Base-by-base conservation (phyloP, 2,329 filamentous ascomycete genomes). In the Fusarium sublunatum region DNA sequence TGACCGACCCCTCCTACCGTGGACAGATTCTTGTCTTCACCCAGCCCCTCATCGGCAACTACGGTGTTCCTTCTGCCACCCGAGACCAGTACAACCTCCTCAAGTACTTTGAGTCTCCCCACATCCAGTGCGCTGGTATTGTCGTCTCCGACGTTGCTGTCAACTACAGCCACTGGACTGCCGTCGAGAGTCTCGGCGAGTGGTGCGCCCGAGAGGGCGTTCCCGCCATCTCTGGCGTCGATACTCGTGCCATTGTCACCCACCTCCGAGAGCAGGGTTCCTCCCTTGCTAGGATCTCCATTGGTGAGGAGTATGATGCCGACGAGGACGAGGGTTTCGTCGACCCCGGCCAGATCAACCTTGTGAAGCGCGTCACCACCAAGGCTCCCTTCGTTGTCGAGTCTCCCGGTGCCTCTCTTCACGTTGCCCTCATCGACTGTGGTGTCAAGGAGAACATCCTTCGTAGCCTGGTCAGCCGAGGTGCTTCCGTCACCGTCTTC, bases 371-470 rank as follows among this genome's bases (percentile, higher is more conserved):
- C 72, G 95, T 99, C 70, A 97, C 91, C 83, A 99, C 95, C 79
- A 99, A 99, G 83, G 91, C 93, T 65, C 95, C 95, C 38, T 99
- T 98, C 83, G 92, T 98, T 72, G 91, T 98, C 67, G 90, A 91
- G 76, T 93, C 93, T 47, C 86, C 88, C 29, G 86, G 90, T 68
- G 92, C 94, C 64, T 88, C 90, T 73, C 89, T 92, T 76, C 95
- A 99, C 81, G 88, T 99, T 70, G 95, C 94, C 57, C 86, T 99
- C 69, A 90, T 99, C 75, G 95, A 99, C 81, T 99, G 95, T 74
- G 95, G 95, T 83, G 95, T 98, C 70, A 99, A 99, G 87, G 95
- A 99, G 86, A 99, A 99, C 83, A 99, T 99, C 72, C 88, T 99
- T 58, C 92, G 95, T 74, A 96, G 91, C 77, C 84, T 99, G 59